These are phyloP conservation scores for Phytophthora multivora DNA, from an alignment of 352 stramenopile genomes.

Conservation along the genomic window DNA sequence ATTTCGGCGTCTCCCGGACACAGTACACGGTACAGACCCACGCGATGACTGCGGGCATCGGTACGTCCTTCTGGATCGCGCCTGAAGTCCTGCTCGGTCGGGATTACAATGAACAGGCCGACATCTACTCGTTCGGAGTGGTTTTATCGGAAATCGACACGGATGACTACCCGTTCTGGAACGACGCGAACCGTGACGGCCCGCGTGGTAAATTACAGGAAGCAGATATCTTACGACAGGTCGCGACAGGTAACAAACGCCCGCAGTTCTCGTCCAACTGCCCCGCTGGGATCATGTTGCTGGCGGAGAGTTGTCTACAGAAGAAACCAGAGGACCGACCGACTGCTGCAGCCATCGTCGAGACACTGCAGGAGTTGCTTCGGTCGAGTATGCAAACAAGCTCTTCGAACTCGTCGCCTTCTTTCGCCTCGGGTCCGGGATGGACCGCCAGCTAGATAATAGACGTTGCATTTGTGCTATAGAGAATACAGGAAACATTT, in stretches of 20 bases:
- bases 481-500: slow-evolving; percentile 1
- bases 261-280: slow-evolving; percentile 39
- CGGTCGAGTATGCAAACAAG: slow-evolving; percentile 16
- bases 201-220: slow-evolving; percentile 37
- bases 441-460: slow-evolving; percentile 26
- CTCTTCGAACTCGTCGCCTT: slow-evolving; percentile 25
- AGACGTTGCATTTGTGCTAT: slow-evolving; percentile 11
- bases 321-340: slow-evolving; percentile 39
- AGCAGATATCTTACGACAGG: slow-evolving; percentile 37
- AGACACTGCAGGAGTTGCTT: slow-evolving; percentile 28
- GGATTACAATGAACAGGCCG: slow-evolving; percentile 45
- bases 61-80: slow-evolving; percentile 44
- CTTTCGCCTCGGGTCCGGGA: slow-evolving; percentile 17
- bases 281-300: slow-evolving; percentile 35
- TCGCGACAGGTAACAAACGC: slow-evolving; percentile 35
- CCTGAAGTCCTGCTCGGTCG: slow-evolving; percentile 38
- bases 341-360: slow-evolving; percentile 32
- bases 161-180: slow-evolving; percentile 44
- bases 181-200: slow-evolving; percentile 26
- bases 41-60: slow-evolving; percentile 41
- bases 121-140: slow-evolving; percentile 48
- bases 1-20: slow-evolving; percentile 62
- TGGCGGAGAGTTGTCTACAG: slow-evolving; percentile 45
- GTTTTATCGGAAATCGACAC: slow-evolving; percentile 53
- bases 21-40: slow-evolving; percentile 40